Evolutionary conservation across 495 filamentous ascomycete species (phyloP).

Genomic region (Talaromyces ruber): DNA sequence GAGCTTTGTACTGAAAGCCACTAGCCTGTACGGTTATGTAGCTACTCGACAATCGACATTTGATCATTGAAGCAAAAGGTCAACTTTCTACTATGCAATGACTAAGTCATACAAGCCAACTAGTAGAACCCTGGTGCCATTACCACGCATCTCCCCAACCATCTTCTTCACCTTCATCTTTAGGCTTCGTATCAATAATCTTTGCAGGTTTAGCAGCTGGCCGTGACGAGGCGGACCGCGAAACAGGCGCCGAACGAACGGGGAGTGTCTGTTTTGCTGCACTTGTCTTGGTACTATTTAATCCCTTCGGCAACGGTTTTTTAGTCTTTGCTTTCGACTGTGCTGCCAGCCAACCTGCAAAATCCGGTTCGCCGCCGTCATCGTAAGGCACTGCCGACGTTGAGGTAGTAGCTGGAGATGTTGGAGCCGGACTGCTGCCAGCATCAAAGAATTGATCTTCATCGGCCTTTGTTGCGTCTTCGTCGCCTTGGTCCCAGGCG

Average conservation of each 20-base stretch:
- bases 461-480: constrained; percentile 35
- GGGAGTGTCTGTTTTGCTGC: constrained; percentile 13
- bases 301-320: constrained; percentile 68
- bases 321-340: constrained; percentile 66
- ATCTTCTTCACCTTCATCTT: constrained; percentile 40
- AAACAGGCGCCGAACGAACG: constrained; percentile 8
- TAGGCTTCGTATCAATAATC: constrained; percentile 42
- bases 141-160: constrained; percentile 54
- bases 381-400: constrained; percentile 50
- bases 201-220: constrained; percentile 27
- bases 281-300: constrained; percentile 41
- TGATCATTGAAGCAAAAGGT: too few species aligned
- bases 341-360: constrained; percentile 85
- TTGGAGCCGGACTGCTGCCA: constrained; percentile 25
- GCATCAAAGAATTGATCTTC: constrained; percentile 41
- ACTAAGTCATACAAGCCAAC: too few species aligned
- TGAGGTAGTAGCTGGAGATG: constrained; percentile 18
- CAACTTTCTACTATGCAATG: too few species aligned
- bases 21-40: too few species aligned
- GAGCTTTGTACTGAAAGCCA: too few species aligned
- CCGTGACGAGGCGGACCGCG: constrained; percentile 29
- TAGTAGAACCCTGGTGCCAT: too few species aligned
- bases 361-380: constrained; percentile 82
- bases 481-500: constrained; percentile 51
- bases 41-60: too few species aligned